Percentiles rank a stretch among this genome's conserved stretches.
Evolutionary conservation across 73 alveolate genomes (phyloP).

Genomic region (Paramecium sexaurelia): DNA sequence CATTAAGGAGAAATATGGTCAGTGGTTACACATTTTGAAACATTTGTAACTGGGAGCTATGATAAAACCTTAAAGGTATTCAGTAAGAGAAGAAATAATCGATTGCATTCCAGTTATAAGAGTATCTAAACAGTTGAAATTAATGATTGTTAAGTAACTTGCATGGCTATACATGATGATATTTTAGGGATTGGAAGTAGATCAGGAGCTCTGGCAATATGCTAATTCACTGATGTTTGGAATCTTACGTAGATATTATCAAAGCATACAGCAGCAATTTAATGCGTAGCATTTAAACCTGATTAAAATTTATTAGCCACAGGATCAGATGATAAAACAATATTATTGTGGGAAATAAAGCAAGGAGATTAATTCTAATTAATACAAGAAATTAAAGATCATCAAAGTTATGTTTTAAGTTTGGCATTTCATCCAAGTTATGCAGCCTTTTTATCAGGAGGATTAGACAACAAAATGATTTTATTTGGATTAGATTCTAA

Average conservation of each 20-base stretch:
- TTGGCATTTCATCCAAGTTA: neutral
- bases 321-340: neutral
- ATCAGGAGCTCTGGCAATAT: neutral
- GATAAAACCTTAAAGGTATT: neutral
- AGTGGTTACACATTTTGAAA: neutral
- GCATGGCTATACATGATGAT: slow-evolving; percentile 1
- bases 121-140: neutral
- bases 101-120: neutral
- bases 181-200: neutral
- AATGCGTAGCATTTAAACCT: neutral
- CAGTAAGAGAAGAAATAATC: neutral
- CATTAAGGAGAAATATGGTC: slow-evolving; percentile 2
- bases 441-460: slow-evolving; percentile 14
- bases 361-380: neutral
- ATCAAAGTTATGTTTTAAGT: neutral
- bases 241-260: neutral
- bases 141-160: neutral
- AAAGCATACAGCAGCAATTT: neutral
- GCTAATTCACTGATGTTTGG: neutral
- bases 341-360: neutral
- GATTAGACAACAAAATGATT: neutral
- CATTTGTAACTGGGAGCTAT: neutral
- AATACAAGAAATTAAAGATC: neutral
- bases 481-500: neutral
- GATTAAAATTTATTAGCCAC: neutral